A percentile compares a stretch with the other conserved stretches of the same genome.
phyloP scores from a whole-genome alignment of 768 basidiomycete genomes.

The Fistulinella prunicolor region DNA sequence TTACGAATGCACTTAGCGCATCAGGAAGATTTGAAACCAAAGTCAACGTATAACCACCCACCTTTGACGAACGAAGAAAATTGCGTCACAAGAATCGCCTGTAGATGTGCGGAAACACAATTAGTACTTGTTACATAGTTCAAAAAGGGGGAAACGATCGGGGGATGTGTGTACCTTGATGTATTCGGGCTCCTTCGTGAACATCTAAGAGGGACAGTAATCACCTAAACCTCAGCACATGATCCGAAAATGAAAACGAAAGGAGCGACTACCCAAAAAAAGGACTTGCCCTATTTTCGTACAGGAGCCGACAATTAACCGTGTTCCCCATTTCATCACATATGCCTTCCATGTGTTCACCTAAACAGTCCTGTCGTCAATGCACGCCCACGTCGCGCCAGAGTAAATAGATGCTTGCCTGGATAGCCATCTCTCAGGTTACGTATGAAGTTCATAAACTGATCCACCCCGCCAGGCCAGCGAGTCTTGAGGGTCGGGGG shows the following conservation, averaged over 20 bases:
- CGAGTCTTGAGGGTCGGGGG: constrained; percentile 38
- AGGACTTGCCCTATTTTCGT: constrained; percentile 26
- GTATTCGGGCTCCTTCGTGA: constrained; percentile 39
- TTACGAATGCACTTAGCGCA: neutral
- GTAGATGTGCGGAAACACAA: neutral
- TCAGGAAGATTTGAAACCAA: constrained; percentile 1
- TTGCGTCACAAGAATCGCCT: constrained; percentile 39
- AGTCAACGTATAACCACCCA: no score
- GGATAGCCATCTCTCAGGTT: constrained; percentile 46
- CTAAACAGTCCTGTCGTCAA: constrained; percentile 4
- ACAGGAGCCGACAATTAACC: constrained; percentile 18
- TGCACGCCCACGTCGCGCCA: no score
- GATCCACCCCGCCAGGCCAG: constrained; percentile 45
- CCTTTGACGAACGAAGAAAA: constrained; percentile 40
- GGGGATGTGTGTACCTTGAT: constrained; percentile 33
- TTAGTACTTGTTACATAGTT: neutral
- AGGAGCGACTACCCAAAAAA: neutral
- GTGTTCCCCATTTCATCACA: constrained; percentile 24
- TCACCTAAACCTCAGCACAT: no score
- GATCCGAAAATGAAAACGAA: no score
- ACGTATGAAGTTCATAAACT: constrained; percentile 37
- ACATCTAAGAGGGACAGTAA: constrained; percentile 28
- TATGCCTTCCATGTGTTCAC: constrained; percentile 9
- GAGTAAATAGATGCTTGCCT: constrained; percentile 33
- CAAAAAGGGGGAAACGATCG: neutral